Conservation (phyloP, 2,329 filamentous ascomycete genomes). For the Bretziella fagacearum region DNA sequence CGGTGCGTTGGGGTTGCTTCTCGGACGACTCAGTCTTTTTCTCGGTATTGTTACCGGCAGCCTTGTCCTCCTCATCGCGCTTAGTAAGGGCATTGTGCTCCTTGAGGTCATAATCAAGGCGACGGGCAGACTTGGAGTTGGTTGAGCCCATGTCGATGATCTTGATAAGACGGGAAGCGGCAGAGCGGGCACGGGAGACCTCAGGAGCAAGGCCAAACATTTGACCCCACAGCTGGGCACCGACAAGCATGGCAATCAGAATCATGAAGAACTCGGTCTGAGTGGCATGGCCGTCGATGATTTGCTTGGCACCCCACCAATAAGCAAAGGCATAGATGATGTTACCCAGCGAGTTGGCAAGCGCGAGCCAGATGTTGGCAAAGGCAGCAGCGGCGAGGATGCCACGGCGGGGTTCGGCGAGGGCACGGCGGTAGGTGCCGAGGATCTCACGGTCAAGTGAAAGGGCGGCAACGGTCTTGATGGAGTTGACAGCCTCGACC, state of each 20-base stretch:
- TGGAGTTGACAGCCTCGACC: slow-evolving; percentile 48
- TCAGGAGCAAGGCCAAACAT: slow-evolving; percentile 62
- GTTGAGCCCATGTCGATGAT: slow-evolving; percentile 30
- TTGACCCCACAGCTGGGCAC: slow-evolving; percentile 55
- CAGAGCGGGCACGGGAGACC: slow-evolving; percentile 47
- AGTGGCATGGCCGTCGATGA: slow-evolving; percentile 45
- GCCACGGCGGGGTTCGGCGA: slow-evolving; percentile 35
- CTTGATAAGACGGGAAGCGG: slow-evolving; percentile 40
- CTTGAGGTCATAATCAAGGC: slow-evolving; percentile 16
- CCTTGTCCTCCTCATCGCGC: slow-evolving; percentile 26
- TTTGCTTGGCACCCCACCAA: slow-evolving; percentile 62
- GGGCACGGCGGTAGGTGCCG: slow-evolving; percentile 33
- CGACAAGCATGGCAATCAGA: slow-evolving; percentile 52
- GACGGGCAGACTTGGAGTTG: slow-evolving; percentile 10
- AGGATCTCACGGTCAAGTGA: slow-evolving; percentile 36
- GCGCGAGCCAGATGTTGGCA: slow-evolving; percentile 42
- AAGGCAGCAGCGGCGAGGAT: slow-evolving; percentile 32
- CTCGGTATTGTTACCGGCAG: background rate
- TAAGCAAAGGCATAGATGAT: slow-evolving; percentile 60
- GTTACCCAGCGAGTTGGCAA: slow-evolving; percentile 44
- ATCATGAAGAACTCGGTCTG: slow-evolving; percentile 61
- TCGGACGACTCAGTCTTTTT: background rate
- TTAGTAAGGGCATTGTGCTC: slow-evolving; percentile 16
- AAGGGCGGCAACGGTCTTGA: slow-evolving; percentile 44
- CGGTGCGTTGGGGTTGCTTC: slow-evolving; percentile 19